phyloP scores from a whole-genome alignment of 352 stramenopile genomes.

The Globisporangium recalcitrans region DNA sequence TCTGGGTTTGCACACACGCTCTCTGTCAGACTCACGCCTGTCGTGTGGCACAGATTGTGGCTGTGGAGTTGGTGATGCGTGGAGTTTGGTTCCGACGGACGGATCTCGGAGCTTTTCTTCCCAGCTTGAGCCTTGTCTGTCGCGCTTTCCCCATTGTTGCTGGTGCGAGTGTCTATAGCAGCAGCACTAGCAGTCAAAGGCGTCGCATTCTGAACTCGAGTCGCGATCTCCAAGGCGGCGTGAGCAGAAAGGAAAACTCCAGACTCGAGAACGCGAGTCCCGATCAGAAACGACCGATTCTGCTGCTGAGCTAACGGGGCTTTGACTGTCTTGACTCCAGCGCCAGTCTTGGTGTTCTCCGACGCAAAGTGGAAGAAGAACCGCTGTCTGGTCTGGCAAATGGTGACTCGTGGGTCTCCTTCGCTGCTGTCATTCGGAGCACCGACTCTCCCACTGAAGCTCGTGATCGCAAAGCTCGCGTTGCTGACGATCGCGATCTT shows the following conservation, averaged over 20 bases:
- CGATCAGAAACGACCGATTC: slow-evolving; percentile 28
- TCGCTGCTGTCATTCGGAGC: background rate
- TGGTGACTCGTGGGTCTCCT: background rate
- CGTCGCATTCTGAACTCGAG: background rate
- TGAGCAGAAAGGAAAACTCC: slow-evolving; percentile 27
- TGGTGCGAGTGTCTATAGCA: background rate
- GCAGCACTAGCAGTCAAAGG: too few species aligned
- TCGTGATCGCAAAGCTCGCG: slow-evolving; percentile 25
- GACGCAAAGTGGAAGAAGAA: slow-evolving; percentile 48
- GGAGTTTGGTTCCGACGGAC: background rate
- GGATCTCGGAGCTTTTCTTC: background rate
- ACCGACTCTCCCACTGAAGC: slow-evolving; percentile 3
- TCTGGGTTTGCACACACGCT: background rate
- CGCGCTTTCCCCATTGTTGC: background rate
- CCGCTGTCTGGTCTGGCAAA: slow-evolving; percentile 17
- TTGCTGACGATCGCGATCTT: slow-evolving; percentile 39
- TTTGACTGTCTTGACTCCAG: background rate
- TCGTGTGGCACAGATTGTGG: background rate
- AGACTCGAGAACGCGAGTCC: slow-evolving; percentile 17
- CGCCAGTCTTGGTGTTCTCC: background rate
- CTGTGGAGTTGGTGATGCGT: background rate
- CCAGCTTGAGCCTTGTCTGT: background rate
- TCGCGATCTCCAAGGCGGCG: slow-evolving; percentile 23
- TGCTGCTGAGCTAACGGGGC: background rate
- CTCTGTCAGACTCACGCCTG: background rate